Evolutionary conservation across 2,329 filamentous ascomycete species (phyloP), one percentile per base, ranked within the genome.

Genomic region (Paecilomyces sp.): DNA sequence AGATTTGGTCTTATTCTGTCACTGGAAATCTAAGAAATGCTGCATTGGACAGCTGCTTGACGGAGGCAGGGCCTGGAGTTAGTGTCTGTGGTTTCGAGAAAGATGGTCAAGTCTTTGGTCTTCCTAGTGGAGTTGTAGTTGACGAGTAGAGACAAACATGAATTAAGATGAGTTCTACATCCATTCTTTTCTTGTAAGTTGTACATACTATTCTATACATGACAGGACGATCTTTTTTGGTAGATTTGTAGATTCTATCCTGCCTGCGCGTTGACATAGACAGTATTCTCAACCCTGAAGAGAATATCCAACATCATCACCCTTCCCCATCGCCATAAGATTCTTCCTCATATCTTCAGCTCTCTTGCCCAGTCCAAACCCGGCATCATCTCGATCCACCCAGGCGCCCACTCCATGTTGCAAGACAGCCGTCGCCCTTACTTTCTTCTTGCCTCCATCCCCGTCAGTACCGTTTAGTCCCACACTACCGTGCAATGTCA

Each of bases 401-500:
- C 77, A 79, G 30, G 73, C 67, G 0, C 77, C 77, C 58, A 80
- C 76, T 0, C 74, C 77, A 69, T 80, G 77, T 67, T 80, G 77
- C 68, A 79, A 63, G 6, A 79, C 77, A 31, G 74, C 76, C 57
- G 74, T 74, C 25, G 76, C 74, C 28, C 77, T 64, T n/a, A 76
- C 72, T 61, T 71, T 75, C 56, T 72, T 73, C 58, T 72, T 67
- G 54, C 64, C 65, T 24, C 65, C 65, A 13, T 25, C 60, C 47
- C 61, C 66, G 52, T 61, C 63, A 1, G 25, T 62, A 8, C 64
- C 70, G 63, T 73, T 75, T 61, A 77, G 59, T 41, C 77, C 77
- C 33, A 79, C 61, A 66, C 75, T 76, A 0, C 77, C 76, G 70
- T 79, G 76, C 56, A 79, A 57, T 33, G 77, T 79, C 65, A 79